Evolutionary conservation across 805 yeast species (phyloP).

Genomic region (Limtongia smithiae): DNA sequence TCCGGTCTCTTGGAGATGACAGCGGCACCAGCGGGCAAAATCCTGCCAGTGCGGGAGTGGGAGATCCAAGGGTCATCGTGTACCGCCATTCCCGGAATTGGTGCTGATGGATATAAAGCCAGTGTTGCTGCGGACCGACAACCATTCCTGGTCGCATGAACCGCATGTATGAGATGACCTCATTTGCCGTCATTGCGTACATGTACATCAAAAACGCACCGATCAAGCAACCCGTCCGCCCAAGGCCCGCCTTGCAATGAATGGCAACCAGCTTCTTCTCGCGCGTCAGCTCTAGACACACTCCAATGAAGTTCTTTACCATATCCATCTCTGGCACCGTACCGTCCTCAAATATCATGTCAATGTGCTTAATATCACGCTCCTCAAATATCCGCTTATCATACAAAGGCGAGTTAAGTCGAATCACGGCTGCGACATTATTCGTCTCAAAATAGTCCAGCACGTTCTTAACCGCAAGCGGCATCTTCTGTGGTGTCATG

Average conservation of each 20-base stretch:
- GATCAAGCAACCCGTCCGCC: slow-evolving; percentile 95
- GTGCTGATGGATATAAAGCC: slow-evolving; percentile 94
- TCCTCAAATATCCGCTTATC: slow-evolving; percentile 79
- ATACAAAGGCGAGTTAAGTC: slow-evolving; percentile 88
- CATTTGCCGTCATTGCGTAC: slow-evolving; percentile 94
- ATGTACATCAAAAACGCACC: slow-evolving; percentile 96
- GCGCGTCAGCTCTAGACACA: slow-evolving; percentile 82
- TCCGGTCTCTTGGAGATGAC: slow-evolving; percentile 3
- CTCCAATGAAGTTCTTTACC: slow-evolving; percentile 90
- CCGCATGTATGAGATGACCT: slow-evolving; percentile 94
- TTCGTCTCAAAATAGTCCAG: slow-evolving; percentile 67
- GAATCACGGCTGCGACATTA: slow-evolving; percentile 82
- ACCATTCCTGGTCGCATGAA: slow-evolving; percentile 98
- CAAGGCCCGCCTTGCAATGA: slow-evolving; percentile 98
- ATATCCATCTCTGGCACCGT: slow-evolving; percentile 94
- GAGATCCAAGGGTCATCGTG: slow-evolving; percentile 38
- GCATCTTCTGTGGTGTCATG: slow-evolving; percentile 31
- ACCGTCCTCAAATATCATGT: slow-evolving; percentile 96
- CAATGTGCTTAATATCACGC: slow-evolving; percentile 81
- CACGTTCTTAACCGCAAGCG: slow-evolving; percentile 61
- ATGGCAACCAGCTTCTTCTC: slow-evolving; percentile 82
- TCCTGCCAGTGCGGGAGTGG: slow-evolving; percentile 35
- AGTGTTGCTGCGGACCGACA: slow-evolving; percentile 99
- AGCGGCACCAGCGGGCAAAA: slow-evolving; percentile 20
- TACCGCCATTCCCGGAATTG: slow-evolving; percentile 94